phyloP scores from a whole-genome alignment of 306 rosid genomes.

The barrel medic (Medicago truncatula) region MtrunA17r5.0-ANR NC_053043.1:12249501-12250000 shows the following conservation, averaged over 20 bases:
- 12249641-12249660: constrained; percentile 71
- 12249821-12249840: constrained; percentile 51
- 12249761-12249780: constrained; percentile 37
- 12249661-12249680: constrained; percentile 27
- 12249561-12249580: constrained; percentile 51
- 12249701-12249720: constrained; percentile 66
- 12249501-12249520: constrained; percentile 4
- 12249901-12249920: constrained; percentile 41
- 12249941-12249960: constrained; percentile 36
- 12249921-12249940: constrained; percentile 55
- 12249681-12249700: constrained; percentile 53
- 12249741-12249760: constrained; percentile 79
- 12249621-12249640: constrained; percentile 73
- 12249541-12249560: constrained; percentile 41
- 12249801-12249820: constrained; percentile 60
- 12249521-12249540: constrained; percentile 18
- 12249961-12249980: constrained; percentile 41
- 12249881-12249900: constrained; percentile 47
- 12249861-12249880: constrained; percentile 50
- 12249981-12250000: constrained; percentile 61
- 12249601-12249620: constrained; percentile 35
- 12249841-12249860: constrained; percentile 55
- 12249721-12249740: constrained; percentile 72
- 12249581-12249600: constrained; percentile 52
- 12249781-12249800: constrained; percentile 22